These are phyloP conservation scores for Scolecobasidium constrictum DNA, from an alignment of 2,329 filamentous ascomycete genomes.

Conservation along the genomic window DNA sequence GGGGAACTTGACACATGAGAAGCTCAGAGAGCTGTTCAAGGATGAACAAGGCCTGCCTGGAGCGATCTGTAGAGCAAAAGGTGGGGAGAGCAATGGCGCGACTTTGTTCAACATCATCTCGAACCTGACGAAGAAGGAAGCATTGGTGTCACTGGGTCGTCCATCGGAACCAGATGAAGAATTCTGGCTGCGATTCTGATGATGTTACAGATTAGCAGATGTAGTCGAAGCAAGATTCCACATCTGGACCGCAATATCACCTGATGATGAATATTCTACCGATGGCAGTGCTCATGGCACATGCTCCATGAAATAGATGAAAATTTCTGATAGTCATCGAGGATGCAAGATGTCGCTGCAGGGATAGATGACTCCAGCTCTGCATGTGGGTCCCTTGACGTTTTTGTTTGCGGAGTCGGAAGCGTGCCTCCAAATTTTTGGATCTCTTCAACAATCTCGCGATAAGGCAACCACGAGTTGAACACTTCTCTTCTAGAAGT, in stretches of 20 bases:
- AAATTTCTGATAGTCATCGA: no score
- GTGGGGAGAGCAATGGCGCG: conserved; percentile 14
- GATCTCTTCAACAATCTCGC: neutral
- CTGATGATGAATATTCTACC: no score
- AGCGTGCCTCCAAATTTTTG: conserved; percentile 1
- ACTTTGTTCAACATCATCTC: conserved; percentile 29
- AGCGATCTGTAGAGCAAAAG: conserved; percentile 21
- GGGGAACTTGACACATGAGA: conserved; percentile 16
- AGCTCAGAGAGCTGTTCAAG: conserved; percentile 25
- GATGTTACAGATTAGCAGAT: no score
- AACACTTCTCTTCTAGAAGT: no score
- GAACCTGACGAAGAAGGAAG: conserved; percentile 21
- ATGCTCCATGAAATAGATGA: neutral
- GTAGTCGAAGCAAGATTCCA: no score
- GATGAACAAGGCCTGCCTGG: conserved; percentile 17
- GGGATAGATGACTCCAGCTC: neutral
- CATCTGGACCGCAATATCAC: no score
- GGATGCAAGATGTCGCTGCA: neutral
- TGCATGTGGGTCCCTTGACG: neutral
- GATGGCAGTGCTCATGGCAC: no score
- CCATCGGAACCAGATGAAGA: conserved; percentile 19
- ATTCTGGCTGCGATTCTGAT: conserved; percentile 15
- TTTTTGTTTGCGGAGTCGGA: neutral
- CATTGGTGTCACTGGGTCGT: conserved; percentile 21
- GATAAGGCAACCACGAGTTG: neutral